Evolutionary conservation across 2,329 filamentous ascomycete genomes (phyloP), one percentile per base, ranked within the genome.

Genomic region (Ramichloridium luteum): DNA sequence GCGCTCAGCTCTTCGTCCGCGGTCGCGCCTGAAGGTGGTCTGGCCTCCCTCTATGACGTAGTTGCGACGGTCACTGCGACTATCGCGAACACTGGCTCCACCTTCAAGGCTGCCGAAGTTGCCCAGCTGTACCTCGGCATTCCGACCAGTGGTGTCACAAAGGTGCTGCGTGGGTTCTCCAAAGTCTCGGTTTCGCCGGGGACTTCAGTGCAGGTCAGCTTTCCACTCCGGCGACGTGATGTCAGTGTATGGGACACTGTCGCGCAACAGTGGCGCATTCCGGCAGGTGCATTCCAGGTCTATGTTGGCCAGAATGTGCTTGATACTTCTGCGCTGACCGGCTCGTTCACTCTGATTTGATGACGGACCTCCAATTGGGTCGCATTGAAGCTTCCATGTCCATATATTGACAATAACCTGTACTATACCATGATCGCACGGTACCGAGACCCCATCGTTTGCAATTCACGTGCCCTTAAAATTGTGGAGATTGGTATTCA

Each of bases 71-170:
- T 80, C 6, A 60, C 63, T 2, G 67, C 72, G 4, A 65, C 57
- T 0, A 58, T 88, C 2, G 66, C 58, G 3, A 90, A 90, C 46
- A 68, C 64, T 0, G 81, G 81, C 2, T 43, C 47, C 37, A 55
- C 59, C 2, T 38, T 51, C 0, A 67, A 67, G 15, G 40, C 42
- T 5, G 64, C 65, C 16, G 69, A 69, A 13, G 68, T 76, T 3
- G 64, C 65, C 1, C 72, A 76, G 46, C 47, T 74, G 3, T 72
- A 71, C 40, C 51, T 54, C 13, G 34, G 38, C 13, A 49, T 54
- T 13, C 50, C 50, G 2, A 17, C 56, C 57, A 45, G 42, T 30
- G 42, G 34, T 6, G 36, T 41, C 2, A 25, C 22, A 13, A 35
- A 33, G 23, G 38, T 36, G 46, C 60, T 54, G 20, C 37, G 50